Evolutionary conservation across 2,329 filamentous ascomycete genomes (phyloP).

Genomic region (Pyricularia pennisetigena): DNA sequence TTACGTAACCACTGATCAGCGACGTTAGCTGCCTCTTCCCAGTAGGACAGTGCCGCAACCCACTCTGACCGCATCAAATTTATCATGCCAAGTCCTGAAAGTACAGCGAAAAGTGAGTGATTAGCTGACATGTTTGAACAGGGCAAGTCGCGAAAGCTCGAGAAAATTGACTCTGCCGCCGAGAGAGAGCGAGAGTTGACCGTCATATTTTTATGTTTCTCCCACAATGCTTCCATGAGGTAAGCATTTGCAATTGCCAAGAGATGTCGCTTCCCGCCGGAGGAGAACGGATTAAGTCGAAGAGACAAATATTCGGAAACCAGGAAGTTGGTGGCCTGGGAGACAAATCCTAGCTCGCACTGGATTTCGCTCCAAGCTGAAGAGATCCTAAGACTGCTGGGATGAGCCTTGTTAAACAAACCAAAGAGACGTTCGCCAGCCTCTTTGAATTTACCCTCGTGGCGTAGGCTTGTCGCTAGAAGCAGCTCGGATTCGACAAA

Average conservation of each 20-base stretch:
- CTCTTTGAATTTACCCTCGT: not conserved
- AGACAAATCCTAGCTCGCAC: not conserved
- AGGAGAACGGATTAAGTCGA: not conserved
- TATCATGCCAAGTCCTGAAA: not conserved
- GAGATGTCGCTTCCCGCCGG: not conserved
- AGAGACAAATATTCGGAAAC: not conserved
- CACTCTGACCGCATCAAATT: not conserved
- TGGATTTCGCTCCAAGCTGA: not conserved
- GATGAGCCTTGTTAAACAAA: not conserved
- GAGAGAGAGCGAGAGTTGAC: not conserved
- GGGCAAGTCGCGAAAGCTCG: not conserved
- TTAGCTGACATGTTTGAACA: not conserved
- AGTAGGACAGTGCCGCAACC: not conserved
- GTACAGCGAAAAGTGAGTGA: not conserved
- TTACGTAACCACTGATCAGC: not conserved
- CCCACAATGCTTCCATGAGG: not conserved
- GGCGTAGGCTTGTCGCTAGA: not conserved
- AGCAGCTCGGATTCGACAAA: not conserved
- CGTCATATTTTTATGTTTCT: not conserved
- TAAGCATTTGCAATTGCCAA: not conserved
- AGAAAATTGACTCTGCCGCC: not conserved
- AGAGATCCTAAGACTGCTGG: not conserved
- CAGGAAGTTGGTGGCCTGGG: not conserved
- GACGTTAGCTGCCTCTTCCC: not conserved
- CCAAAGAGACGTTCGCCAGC: not conserved